Percentiles rank a stretch among this genome's conserved stretches.
Conservation (phyloP, 805 yeast genomes). For the Metschnikowia lochheadii region DNA sequence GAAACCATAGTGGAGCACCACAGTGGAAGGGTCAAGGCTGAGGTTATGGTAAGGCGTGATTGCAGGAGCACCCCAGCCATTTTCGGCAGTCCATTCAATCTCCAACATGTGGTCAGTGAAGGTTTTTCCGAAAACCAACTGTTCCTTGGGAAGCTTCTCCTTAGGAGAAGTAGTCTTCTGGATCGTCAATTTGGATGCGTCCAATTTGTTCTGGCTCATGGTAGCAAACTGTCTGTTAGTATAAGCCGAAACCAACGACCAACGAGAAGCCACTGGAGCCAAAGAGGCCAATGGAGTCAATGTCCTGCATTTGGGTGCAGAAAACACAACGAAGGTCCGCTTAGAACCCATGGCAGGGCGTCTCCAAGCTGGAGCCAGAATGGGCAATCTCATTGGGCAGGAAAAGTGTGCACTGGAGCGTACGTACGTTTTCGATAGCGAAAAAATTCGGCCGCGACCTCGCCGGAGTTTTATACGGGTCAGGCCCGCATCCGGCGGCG, state of each 20-base stretch:
- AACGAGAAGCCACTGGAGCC: no score
- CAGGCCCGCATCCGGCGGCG: slow-evolving; percentile 4
- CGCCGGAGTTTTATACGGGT: neutral
- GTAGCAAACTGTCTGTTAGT: slow-evolving; percentile 16
- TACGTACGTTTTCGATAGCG: slow-evolving; percentile 1
- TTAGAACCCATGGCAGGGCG: no score
- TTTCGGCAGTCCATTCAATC: slow-evolving; percentile 70
- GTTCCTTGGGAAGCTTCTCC: slow-evolving; percentile 34
- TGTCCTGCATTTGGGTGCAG: no score
- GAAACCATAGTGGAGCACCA: slow-evolving; percentile 92
- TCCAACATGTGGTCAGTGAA: slow-evolving; percentile 90
- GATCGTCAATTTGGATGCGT: slow-evolving; percentile 35
- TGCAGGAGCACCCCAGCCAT: slow-evolving; percentile 88
- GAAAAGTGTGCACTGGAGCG: neutral
- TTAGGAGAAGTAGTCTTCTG: slow-evolving; percentile 36
- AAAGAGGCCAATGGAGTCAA: no score
- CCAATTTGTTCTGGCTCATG: slow-evolving; percentile 28
- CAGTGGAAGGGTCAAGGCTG: slow-evolving; percentile 77
- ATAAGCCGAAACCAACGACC: neutral
- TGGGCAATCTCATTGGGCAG: neutral
- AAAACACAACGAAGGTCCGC: no score
- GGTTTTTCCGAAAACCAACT: slow-evolving; percentile 40
- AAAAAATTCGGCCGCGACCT: slow-evolving; percentile 2
- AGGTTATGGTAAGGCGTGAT: slow-evolving; percentile 82
- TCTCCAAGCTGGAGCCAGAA: neutral